phyloP scores from a whole-genome alignment of 805 yeast species.

The Metschnikowia reukaufii region DNA sequence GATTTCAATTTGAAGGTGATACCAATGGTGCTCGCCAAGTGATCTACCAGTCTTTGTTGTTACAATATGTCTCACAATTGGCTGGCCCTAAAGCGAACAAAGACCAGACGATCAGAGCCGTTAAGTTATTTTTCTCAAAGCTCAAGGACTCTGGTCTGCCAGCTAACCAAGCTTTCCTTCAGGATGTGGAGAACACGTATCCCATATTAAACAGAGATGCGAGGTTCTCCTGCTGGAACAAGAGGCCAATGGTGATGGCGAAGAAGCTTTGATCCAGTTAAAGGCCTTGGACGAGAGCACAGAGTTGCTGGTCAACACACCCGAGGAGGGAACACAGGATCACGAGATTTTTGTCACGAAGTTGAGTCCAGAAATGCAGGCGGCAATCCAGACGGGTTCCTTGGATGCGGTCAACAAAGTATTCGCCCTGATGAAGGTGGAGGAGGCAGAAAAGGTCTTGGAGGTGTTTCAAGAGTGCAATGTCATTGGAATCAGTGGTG shows the following conservation, averaged over 20 bases:
- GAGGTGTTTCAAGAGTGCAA: constrained; percentile 77
- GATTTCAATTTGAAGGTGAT: constrained; percentile 72
- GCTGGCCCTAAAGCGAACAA: constrained; percentile 33
- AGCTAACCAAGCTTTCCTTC: constrained; percentile 66
- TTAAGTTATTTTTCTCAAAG: constrained; percentile 67
- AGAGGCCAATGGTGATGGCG: constrained; percentile 39
- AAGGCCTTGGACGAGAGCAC: constrained; percentile 84
- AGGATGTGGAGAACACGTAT: constrained; percentile 68
- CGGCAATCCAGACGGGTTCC: constrained; percentile 68
- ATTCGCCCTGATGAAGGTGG: constrained; percentile 68
- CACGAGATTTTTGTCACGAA: constrained; percentile 55
- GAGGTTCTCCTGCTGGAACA: constrained; percentile 58
- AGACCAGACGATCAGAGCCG: constrained; percentile 40
- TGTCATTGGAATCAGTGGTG: constrained; percentile 77
- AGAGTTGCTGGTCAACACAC: constrained; percentile 68
- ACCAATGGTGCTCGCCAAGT: constrained; percentile 54
- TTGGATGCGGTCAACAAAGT: constrained; percentile 82
- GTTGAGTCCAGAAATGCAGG: constrained; percentile 62
- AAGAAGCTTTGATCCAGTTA: constrained; percentile 81
- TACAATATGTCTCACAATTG: constrained; percentile 65
- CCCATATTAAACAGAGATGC: constrained; percentile 77
- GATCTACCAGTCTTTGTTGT: constrained; percentile 75
- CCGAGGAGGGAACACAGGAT: constrained; percentile 54
- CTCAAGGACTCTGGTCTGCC: constrained; percentile 53
- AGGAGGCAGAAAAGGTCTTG: constrained; percentile 76